Evolutionary conservation across 2,329 filamentous ascomycete species (phyloP).

Genomic region (Macrophomina phaseolina): DNA sequence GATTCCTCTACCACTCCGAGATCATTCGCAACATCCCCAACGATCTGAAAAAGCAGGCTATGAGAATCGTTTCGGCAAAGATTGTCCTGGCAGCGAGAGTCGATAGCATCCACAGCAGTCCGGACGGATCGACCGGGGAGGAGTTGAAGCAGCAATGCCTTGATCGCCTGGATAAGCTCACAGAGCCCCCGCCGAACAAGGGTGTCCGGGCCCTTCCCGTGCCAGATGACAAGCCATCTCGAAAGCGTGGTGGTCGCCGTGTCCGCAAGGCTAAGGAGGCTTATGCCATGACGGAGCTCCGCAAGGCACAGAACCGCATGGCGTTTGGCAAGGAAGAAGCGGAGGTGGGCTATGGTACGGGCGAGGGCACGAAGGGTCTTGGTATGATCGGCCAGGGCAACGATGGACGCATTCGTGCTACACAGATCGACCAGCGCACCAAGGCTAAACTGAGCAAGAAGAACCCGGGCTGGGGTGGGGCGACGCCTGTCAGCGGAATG

Average conservation of each 20-base stretch:
- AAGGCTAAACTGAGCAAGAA: conserved; percentile 92
- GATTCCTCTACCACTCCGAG: conserved; percentile 89
- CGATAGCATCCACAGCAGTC: conserved; percentile 81
- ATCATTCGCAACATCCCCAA: conserved; percentile 84
- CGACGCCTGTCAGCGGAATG: conserved; percentile 62
- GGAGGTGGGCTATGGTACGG: conserved; percentile 87
- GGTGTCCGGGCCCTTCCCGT: conserved; percentile 84
- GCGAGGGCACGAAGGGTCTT: conserved; percentile 83
- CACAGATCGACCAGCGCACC: conserved; percentile 92
- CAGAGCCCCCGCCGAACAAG: conserved; percentile 88
- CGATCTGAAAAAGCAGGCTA: conserved; percentile 89
- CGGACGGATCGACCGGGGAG: conserved; percentile 82
- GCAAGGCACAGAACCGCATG: conserved; percentile 95
- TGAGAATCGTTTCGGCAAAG: conserved; percentile 93
- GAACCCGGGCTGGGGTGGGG: conserved; percentile 90
- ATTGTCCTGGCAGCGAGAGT: conserved; percentile 91
- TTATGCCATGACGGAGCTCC: conserved; percentile 93
- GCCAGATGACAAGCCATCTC: conserved; percentile 91
- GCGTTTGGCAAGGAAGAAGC: conserved; percentile 94
- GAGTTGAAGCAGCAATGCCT: conserved; percentile 82
- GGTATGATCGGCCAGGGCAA: conserved; percentile 94
- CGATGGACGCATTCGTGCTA: conserved; percentile 84
- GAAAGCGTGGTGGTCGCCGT: conserved; percentile 88
- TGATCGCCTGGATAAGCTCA: conserved; percentile 88
- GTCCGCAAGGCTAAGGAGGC: conserved; percentile 96